These are phyloP conservation scores for Acacia pycnantha DNA, from an alignment of 331 rosid species.

Conservation along the genomic window DNA sequence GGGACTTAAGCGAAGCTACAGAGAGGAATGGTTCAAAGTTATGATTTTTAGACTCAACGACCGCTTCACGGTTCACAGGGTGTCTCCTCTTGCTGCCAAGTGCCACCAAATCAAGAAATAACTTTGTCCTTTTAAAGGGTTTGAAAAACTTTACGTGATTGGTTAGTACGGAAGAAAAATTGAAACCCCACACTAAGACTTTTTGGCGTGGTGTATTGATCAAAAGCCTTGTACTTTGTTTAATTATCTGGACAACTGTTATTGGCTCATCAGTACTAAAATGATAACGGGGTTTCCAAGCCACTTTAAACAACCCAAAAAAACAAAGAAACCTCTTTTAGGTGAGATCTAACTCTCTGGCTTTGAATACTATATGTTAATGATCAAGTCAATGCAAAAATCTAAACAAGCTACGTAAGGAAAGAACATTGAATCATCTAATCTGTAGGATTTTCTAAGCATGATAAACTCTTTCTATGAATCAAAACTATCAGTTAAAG, in stretches of 20 bases:
- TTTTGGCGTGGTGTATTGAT: not conserved
- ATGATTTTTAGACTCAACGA: not conserved
- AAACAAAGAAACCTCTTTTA: not conserved
- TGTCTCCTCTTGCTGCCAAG: not conserved
- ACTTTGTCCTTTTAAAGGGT: not conserved
- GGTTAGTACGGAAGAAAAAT: not conserved
- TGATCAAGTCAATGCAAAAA: slow-evolving; percentile 4
- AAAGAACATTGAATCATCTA: slow-evolving; percentile 42
- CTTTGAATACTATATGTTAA: not conserved
- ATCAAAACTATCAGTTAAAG: slow-evolving; percentile 31
- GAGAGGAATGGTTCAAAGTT: not conserved
- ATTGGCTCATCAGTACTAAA: not conserved
- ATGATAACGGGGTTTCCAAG: slow-evolving; percentile 28
- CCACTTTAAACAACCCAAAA: not conserved
- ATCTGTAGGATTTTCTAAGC: slow-evolving; percentile 39
- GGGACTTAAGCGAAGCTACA: not conserved
- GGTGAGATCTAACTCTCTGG: slow-evolving; percentile 12
- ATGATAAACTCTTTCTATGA: slow-evolving; percentile 18
- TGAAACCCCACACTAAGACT: not conserved
- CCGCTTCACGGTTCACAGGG: not conserved
- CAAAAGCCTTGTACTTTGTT: not conserved
- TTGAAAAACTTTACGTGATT: not conserved
- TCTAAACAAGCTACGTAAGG: slow-evolving; percentile 15
- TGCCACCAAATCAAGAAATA: not conserved
- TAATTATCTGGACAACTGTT: not conserved